phyloP scores from a whole-genome alignment of 345 rosid species.

The Streptanthus diversifolius region DNA sequence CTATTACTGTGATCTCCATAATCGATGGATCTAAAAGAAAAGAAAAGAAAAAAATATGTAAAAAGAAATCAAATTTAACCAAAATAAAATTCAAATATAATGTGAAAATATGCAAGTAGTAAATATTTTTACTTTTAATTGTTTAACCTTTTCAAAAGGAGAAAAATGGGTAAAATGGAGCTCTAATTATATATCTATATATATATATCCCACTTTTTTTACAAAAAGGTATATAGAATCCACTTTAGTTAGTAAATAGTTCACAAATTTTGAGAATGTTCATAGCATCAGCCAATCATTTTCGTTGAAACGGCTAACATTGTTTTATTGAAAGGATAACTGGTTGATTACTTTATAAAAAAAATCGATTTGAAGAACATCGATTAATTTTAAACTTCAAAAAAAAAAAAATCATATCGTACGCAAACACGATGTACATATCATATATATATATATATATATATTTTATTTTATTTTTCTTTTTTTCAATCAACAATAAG shows the following conservation, averaged over 20 bases:
- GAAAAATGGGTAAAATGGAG: not conserved
- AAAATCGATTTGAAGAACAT: not conserved
- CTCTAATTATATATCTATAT: not conserved
- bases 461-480: too few relatives aligned
- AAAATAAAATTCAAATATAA: not conserved
- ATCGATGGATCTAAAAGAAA: slow-evolving; percentile 26
- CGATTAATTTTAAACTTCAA: not conserved
- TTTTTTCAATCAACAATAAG: not conserved
- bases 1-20: slow-evolving; percentile 37
- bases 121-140: not conserved
- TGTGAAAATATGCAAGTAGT: not conserved
- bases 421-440: not conserved
- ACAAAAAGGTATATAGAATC: not conserved
- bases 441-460: too few relatives aligned
- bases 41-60: too few relatives aligned
- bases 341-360: not conserved
- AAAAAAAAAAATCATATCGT: not conserved
- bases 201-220: not conserved
- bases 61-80: too few relatives aligned
- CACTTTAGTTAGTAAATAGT: not conserved
- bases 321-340: not conserved
- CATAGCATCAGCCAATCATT: not conserved
- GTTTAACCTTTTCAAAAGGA: not conserved
- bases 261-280: not conserved
- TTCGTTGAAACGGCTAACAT: not conserved